Conservation (phyloP, 768 basidiomycete species). For the Leccinum variicolor region DNA sequence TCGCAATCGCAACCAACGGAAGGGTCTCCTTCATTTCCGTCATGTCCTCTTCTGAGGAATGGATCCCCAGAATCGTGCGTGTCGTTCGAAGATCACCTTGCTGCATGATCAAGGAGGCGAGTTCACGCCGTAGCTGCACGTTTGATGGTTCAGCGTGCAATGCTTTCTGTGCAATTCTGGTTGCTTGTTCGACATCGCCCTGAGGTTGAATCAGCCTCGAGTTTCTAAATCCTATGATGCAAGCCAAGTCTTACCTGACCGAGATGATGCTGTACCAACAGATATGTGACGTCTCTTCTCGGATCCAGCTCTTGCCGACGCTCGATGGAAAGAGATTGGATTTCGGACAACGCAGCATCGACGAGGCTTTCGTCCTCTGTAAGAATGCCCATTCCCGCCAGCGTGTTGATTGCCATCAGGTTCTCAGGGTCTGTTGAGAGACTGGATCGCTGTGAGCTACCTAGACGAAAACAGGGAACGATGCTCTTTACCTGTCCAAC, state of each 20-base stretch:
- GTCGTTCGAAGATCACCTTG: conserved; percentile 40
- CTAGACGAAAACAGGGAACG: not conserved
- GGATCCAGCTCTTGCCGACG: conserved; percentile 67
- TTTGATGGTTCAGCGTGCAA: conserved; percentile 55
- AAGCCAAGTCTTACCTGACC: conserved; percentile 51
- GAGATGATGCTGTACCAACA: conserved; percentile 71
- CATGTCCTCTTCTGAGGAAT: conserved; percentile 29
- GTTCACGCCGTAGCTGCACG: conserved; percentile 44
- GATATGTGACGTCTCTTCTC: conserved; percentile 61
- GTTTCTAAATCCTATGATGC: not conserved
- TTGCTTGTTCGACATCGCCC: conserved; percentile 49
- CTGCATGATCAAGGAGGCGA: conserved; percentile 57
- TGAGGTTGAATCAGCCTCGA: conserved; percentile 22
- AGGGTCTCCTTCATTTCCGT: conserved; percentile 41
- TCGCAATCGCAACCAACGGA: conserved; percentile 49
- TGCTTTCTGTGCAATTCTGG: conserved; percentile 53
- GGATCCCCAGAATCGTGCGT: conserved; percentile 43
- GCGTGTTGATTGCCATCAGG: conserved; percentile 72
- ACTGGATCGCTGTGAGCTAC: conserved; percentile 39
- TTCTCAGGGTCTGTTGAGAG: conserved; percentile 78
- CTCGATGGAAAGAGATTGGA: conserved; percentile 66
- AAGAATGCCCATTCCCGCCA: conserved; percentile 88
- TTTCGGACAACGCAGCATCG: conserved; percentile 84
- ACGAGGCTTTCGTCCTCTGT: conserved; percentile 74
- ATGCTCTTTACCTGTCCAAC: conserved; percentile 67